Base-by-base conservation (phyloP, 1,284 basidiomycete genomes). In the Ganoderma sinense region DNA sequence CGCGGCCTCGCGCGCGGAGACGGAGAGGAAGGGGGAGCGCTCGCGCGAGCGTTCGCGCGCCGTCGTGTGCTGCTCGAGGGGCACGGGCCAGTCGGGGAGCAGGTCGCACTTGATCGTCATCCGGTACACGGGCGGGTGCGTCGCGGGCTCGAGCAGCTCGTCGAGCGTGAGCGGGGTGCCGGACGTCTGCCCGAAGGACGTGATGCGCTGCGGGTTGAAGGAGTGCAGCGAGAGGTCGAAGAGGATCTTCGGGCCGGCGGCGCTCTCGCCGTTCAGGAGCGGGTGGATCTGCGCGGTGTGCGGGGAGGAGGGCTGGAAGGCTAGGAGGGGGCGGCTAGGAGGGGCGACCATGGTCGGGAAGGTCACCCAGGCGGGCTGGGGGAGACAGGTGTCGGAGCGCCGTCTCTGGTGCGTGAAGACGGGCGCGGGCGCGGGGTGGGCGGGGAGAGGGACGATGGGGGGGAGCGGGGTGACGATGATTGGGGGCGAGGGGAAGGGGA, bases 11-110 rank as follows among this genome's bases (percentile, higher is more conserved):
- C 65, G 60, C 16, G 64, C 29, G 43, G 76, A 75, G 40, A 79
- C 75, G 23, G 68, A 58, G 55, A 80, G 76, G 73, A 77, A 77
- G 10, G 74, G 67, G 31, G 75, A 75, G 56, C 75, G 75, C 39
- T 74, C 73, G n/a, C 77, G 74, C 33, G 73, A 72, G 14, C 82
- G 80, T 63, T 81, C 64, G 36, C 70, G 68, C 55, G 66, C 36
- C 45, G 71, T 45, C 66, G 76, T 60, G 71, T 73, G 51, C 71
- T 76, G 85, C 67, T 83, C 78, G 67, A 93, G 77, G 66, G 86
- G 84, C 67, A 92, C 83, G 20, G 89, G 87, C 91, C 91, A 93
- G 40, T 87, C 77, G 0, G 88, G 87, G 55, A 91, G 81, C 11
- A 77, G 73, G 67, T 91, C 88, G 76, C 87, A 89, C 0, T 84